Base-by-base conservation (phyloP, 768 basidiomycete species). In the Auriscalpium orientale region DNA sequence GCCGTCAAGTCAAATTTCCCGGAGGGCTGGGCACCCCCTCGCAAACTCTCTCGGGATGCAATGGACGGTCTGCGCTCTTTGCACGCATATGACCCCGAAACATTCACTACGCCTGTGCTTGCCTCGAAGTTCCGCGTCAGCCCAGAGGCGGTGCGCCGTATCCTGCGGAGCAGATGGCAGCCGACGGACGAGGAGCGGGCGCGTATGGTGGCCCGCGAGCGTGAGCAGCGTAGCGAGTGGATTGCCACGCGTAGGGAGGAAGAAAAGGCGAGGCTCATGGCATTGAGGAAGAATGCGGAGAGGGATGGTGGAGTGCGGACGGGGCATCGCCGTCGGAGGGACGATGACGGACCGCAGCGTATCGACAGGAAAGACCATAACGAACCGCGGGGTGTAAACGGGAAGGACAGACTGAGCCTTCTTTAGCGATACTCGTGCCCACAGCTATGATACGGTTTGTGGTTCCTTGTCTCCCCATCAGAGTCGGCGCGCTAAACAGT, bases 101-200 rank as follows among this genome's bases (percentile, higher is more conserved):
- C 56, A 43, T 80, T 73, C 65, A 68, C 70, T 15, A 75, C 74
- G 10, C 70, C 71, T 8, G 63, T 69, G 2, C 72, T 83, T 6
- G 72, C 78, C 6, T 62, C 74, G 44, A 70, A 70, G 60, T 83
- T 82, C 66, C 71, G 69, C 49, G 72, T 82, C 55, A 76, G 74
- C 50, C 69, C 74, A 28, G 82, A 83, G 67, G 79, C 79, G 2
- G 77, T 81, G 43, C 64, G 74, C 44, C 67, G 81, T 49, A 79
- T 83, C 33, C 62, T 82, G 48, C 71, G 67, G 63, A 76, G 74
- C 62, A 71, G 69, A 53, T 81, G 75, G 70, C 64, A 69, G 63
- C 72, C 76, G 33, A 61, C 67, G 22, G 57, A 57, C 35, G 74
- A 72, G 47, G 52, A 70, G 61, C 61, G 63, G 46, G 65, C 47